Evolutionary conservation across 2,329 filamentous ascomycete genomes (phyloP), one percentile per base, ranked within the genome.

Genomic region (Phaeomoniella chlamydospora): DNA sequence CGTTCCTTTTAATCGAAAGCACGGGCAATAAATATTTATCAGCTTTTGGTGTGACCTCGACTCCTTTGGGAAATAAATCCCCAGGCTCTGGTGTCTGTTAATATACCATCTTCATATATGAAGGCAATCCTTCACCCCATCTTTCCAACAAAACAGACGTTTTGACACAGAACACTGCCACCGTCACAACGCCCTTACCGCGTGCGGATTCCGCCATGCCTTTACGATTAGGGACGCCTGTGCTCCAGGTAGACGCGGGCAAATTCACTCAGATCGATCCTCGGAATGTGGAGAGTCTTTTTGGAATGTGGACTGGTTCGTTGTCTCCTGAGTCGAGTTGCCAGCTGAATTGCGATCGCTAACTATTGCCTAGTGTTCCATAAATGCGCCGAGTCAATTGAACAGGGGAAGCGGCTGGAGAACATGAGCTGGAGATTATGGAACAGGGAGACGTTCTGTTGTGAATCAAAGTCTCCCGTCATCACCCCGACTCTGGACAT

Each of bases 261-360:
- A 80, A 88, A 48, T 87, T 98, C 57, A 83, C 90, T 67, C 85
- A 92, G 57, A 85, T 96, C 52, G 87, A 96, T 62, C 94, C 88
- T 1, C 73, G 80, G 47, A 93, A 93, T 57, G 79, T 84, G 17
- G 84, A 93, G 62, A 92, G 87, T 54, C 74, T 96, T 35, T 92
- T 90, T 63, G 87, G 83, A 66, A 92, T 96, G 74, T 94, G 87
- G 86, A 88, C 85, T 57, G 84, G 86, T 93, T 63, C 72, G 82
- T 70, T 30, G 15, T 12, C 16, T 29, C 17, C 29, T 19, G 35
- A 15, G 15, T 37, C 36, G 16, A 30, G 41, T 31, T 12, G 11
- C 37, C 16, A 15, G 17, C 5, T 16, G 16, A 29, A 35, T 29
- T 30, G n/a, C 40, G 18, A 34, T 33, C 31, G 34, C 41, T 43